Base-by-base conservation (phyloP, 2,329 filamentous ascomycete species). In the Colletotrichum nymphaeae region DNA sequence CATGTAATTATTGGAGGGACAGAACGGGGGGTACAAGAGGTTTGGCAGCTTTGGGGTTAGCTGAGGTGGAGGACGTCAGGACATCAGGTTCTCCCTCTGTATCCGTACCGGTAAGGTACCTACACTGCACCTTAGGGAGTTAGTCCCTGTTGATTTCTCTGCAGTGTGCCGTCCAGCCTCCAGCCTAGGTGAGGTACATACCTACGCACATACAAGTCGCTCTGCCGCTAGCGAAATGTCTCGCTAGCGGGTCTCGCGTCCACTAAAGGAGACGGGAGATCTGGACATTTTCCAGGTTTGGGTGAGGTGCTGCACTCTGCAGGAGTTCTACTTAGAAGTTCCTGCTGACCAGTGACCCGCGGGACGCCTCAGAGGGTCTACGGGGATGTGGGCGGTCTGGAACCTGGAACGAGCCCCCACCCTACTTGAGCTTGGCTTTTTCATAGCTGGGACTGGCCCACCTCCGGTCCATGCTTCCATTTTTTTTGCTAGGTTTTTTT, bases 301-400 rank as follows among this genome's bases (percentile, higher is more conserved):
- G 42, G 7, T 11, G 42, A 42, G 14, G 14, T 42, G 14, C 35
- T 16, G 35, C 16, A 19, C 14, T 49, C 19, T 49, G 42, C 42
- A 49, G 42, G 16, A 42, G 16, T 42, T 19, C 37, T 4, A 32
- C 30, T 5, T 19, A 49, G 32, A 11, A 35, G 32, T 35, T 35
- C 32, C 8, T 49, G 42, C 42, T 49, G 42, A 49, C 42, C 42
- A 19, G 42, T 49, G 42, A 49, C 42, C 42, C 42, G 42, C 19
- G 19, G 42, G 42, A 49, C 42, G 42, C 42, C 16, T n/a, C 42
- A 49, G 30, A 30, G 63, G 42, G 24, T 28, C 26, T 42, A 66
- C 65, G 66, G 66, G 70, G 70, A 64, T 73, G 59, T 70, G 55
- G 69, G 59, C 53, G 59, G 66, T 72, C 69, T 72, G 65, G 66